These are phyloP conservation scores for Cicer arietinum DNA, from an alignment of 306 rosid genomes.

Conservation along the genomic window DNA sequence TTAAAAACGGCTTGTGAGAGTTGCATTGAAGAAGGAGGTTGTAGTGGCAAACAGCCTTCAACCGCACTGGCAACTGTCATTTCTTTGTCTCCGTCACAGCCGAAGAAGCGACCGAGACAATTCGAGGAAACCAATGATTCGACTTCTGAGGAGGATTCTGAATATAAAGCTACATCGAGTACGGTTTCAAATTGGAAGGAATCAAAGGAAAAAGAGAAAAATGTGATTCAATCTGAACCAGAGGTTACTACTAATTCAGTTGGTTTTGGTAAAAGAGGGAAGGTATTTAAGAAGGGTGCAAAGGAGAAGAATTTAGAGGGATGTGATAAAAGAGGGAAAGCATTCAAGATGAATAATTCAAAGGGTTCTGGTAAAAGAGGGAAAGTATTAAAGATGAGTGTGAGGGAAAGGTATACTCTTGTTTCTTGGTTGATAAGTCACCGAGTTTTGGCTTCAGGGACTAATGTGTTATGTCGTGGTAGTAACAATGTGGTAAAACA, in stretches of 20 bases:
- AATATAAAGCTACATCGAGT: neutral
- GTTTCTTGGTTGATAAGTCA: neutral
- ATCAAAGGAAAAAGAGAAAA: neutral
- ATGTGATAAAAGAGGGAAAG: neutral
- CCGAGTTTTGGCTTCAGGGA: neutral
- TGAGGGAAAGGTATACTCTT: neutral
- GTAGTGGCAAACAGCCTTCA: neutral
- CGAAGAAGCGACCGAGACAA: neutral
- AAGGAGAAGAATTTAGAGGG: too few species aligned
- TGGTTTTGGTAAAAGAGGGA: neutral
- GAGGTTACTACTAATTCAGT: neutral
- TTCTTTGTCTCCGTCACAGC: neutral
- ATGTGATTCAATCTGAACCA: neutral
- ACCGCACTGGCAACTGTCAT: neutral
- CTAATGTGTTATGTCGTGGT: constrained; percentile 46
- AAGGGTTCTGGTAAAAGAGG: neutral
- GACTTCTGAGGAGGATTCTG: neutral
- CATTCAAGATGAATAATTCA: neutral
- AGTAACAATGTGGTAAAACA: constrained; percentile 15
- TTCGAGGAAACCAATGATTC: neutral
- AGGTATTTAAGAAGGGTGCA: neutral
- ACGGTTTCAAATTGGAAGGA: neutral
- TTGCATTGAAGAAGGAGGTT: constrained; percentile 42
- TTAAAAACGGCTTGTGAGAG: constrained; percentile 63
- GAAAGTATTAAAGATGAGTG: neutral